phyloP scores from a whole-genome alignment of 192 early-diverging fungal species.

The Obelidium mucronatum region DNA sequence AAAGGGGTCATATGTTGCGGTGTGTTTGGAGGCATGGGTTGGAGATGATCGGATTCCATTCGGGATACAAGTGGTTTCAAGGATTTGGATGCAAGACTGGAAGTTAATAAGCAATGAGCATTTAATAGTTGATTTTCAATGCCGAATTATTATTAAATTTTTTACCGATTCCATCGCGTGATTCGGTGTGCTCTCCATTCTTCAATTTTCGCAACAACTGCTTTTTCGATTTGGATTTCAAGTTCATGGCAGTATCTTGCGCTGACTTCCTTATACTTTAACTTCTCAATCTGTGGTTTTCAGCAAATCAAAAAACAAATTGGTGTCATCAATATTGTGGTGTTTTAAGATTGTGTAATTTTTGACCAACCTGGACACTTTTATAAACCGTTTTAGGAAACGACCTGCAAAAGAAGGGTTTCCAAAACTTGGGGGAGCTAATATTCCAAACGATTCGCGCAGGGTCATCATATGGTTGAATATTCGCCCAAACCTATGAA shows the following conservation, averaged over 20 bases:
- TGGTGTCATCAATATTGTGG: no score
- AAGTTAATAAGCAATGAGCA: not conserved
- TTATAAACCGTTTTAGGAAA: constrained; percentile 25
- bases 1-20: constrained; percentile 28
- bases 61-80: constrained; percentile 46
- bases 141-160: not conserved
- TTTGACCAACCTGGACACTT: constrained; percentile 25
- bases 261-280: constrained; percentile 42
- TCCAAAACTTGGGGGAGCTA: not conserved
- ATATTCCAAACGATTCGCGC: constrained; percentile 52
- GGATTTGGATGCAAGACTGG: constrained; percentile 49
- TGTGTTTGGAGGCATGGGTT: constrained; percentile 25
- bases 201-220: constrained; percentile 53
- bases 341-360: constrained; percentile 1
- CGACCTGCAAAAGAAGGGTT: constrained; percentile 17
- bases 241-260: constrained; percentile 45
- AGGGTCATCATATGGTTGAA: constrained; percentile 49
- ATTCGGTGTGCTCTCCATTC: constrained; percentile 52
- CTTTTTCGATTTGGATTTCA: constrained; percentile 49
- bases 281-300: constrained; percentile 39
- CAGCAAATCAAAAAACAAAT: not conserved
- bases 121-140: not conserved
- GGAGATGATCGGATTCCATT: constrained; percentile 47
- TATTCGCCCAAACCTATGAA: constrained; percentile 61
- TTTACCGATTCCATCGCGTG: constrained; percentile 65